These are phyloP conservation scores for Cercospora beticola DNA, from an alignment of 2,329 filamentous ascomycete species.

Conservation along the genomic window DNA sequence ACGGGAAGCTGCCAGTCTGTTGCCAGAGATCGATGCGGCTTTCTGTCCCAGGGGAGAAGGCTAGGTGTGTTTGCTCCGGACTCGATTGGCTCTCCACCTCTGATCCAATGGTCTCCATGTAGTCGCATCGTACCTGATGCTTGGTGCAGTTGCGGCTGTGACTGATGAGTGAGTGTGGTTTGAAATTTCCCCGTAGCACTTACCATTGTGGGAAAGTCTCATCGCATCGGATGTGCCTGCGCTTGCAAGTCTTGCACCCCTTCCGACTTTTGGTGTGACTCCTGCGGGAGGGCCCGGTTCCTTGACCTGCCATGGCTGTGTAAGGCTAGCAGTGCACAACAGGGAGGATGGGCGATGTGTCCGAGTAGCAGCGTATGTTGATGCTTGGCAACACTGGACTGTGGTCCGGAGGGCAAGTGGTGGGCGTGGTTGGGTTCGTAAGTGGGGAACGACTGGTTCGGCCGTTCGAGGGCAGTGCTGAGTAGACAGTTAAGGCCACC, in stretches of 20 bases:
- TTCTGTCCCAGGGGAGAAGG: slow-evolving; percentile 86
- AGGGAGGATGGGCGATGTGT: background rate
- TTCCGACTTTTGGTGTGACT: slow-evolving; percentile 99
- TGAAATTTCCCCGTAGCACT: slow-evolving; percentile 30
- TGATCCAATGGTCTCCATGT: slow-evolving; percentile 79
- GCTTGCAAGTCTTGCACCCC: slow-evolving; percentile 97
- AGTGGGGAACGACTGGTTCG: background rate
- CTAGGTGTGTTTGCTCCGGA: slow-evolving; percentile 61
- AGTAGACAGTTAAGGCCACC: background rate
- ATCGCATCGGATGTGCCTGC: slow-evolving; percentile 94
- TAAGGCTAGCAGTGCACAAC: background rate
- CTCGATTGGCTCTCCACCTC: slow-evolving; percentile 57
- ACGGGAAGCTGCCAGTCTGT: slow-evolving; percentile 79
- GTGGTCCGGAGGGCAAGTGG: background rate
- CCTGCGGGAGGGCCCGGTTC: slow-evolving; percentile 83
- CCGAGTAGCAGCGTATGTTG: background rate
- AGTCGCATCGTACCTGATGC: slow-evolving; percentile 97
- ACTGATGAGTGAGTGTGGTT: slow-evolving; percentile 6
- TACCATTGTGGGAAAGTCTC: slow-evolving; percentile 98
- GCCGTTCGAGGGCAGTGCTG: background rate
- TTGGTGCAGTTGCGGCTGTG: slow-evolving; percentile 94
- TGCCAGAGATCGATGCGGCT: slow-evolving; percentile 79
- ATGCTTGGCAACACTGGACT: background rate
- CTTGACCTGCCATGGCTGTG: slow-evolving; percentile 77
- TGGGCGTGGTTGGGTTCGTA: background rate